Conservation (phyloP, 2,329 filamentous ascomycete species). For the Fusarium concolor region DNA sequence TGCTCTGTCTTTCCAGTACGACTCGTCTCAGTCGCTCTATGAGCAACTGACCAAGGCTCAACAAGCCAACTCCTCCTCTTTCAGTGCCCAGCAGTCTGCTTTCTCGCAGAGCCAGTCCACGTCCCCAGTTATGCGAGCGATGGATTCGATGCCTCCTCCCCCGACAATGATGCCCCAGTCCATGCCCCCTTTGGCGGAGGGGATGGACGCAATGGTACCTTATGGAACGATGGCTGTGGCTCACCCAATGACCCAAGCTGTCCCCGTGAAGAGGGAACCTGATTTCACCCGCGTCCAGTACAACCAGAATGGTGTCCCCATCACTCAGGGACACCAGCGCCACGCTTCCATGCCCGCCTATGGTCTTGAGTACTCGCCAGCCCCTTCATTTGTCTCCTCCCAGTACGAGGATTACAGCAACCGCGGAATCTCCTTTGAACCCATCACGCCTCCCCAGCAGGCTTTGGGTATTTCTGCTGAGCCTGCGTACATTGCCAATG, state of each 20-base stretch:
- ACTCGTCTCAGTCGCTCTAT: conserved; percentile 98
- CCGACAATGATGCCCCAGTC: conserved; percentile 79
- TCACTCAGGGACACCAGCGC: conserved; percentile 86
- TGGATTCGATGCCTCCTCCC: conserved; percentile 94
- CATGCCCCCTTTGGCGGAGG: conserved; percentile 68
- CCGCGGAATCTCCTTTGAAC: conserved; percentile 94
- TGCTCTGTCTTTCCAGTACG: conserved; percentile 97
- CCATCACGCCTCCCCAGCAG: conserved; percentile 95
- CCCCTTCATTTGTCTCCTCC: conserved; percentile 97
- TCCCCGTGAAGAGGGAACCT: conserved; percentile 85
- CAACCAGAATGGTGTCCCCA: conserved; percentile 89
- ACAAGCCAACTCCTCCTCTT: conserved; percentile 97
- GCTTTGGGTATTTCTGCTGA: conserved; percentile 83
- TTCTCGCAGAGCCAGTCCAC: conserved; percentile 82
- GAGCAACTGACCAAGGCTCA: conserved; percentile 99
- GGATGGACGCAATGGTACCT: conserved; percentile 78
- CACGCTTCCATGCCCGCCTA: conserved; percentile 99
- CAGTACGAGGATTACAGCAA: conserved; percentile 99
- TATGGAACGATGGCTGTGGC: conserved; percentile 78
- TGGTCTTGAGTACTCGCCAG: conserved; percentile 94
- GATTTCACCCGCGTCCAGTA: conserved; percentile 87
- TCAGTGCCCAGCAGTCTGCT: conserved; percentile 81
- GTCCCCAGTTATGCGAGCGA: conserved; percentile 88
- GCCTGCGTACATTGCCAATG: conserved; percentile 97
- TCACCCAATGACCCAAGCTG: conserved; percentile 73